A percentile compares a stretch with the other conserved stretches of the same genome.
Conservation (phyloP, 2,329 filamentous ascomycete genomes). For the Xylariaceae sp. region DNA sequence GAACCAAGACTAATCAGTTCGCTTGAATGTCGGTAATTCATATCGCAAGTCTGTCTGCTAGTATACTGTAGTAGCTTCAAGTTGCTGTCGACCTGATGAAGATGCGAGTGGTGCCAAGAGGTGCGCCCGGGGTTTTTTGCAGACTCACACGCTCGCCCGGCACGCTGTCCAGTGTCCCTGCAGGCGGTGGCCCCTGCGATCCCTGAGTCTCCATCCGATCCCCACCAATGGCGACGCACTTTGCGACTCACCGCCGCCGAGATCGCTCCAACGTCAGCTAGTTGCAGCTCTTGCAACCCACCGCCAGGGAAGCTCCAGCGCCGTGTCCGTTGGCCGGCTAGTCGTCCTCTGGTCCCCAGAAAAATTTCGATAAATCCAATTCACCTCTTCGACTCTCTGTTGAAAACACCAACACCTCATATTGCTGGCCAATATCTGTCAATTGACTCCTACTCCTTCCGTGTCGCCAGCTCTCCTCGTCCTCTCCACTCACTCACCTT, state of each 20-base stretch:
- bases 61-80: too few species aligned
- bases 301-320: background rate
- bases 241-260: slow-evolving; percentile 31
- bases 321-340: too few species aligned
- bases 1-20: too few species aligned
- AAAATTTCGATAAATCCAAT: slow-evolving; percentile 8
- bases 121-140: too few species aligned
- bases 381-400: background rate
- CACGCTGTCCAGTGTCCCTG: too few species aligned
- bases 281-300: background rate
- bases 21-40: too few species aligned
- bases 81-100: too few species aligned
- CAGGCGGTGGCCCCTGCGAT: too few species aligned
- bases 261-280: slow-evolving; percentile 21
- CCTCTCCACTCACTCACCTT: slow-evolving; percentile 30
- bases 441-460: slow-evolving; percentile 20
- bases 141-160: too few species aligned
- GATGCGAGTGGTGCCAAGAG: too few species aligned
- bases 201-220: background rate
- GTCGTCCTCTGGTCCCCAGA: slow-evolving; percentile 10
- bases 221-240: slow-evolving; percentile 21
- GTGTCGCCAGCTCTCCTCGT: slow-evolving; percentile 21
- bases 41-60: too few species aligned
- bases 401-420: slow-evolving; percentile 3
- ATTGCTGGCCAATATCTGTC: slow-evolving; percentile 18